Conservation (phyloP, 345 rosid genomes). For the Linum usitatissimum region DNA sequence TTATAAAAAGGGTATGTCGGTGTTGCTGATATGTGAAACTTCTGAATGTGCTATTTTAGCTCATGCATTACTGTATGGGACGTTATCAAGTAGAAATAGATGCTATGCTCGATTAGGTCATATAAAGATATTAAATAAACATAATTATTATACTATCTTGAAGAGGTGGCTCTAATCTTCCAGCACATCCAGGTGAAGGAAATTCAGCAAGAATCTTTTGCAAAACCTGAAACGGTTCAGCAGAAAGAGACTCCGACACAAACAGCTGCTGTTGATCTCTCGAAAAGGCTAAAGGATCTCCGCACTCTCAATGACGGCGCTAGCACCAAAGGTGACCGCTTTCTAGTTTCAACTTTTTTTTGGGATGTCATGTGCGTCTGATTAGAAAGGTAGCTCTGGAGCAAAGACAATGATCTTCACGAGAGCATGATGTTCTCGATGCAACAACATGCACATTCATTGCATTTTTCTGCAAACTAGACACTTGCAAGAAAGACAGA, state of each 20-base stretch:
- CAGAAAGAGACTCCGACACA: constrained; percentile 45
- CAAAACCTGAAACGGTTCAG: constrained; percentile 35
- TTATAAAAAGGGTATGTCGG: constrained; percentile 55
- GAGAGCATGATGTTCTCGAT: background rate
- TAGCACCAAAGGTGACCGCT: constrained; percentile 57
- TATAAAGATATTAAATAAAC: background rate
- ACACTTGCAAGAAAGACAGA: background rate
- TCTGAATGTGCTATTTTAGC: background rate
- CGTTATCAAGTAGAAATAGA: background rate
- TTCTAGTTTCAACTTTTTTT: background rate
- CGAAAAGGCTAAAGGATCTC: constrained; percentile 73
- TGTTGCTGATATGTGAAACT: background rate
- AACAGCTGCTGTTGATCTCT: constrained; percentile 70
- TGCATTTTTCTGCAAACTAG: background rate
- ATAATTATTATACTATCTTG: background rate
- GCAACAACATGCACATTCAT: background rate
- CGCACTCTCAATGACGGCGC: constrained; percentile 51
- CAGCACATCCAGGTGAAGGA: constrained; percentile 51
- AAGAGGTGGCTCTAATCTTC: background rate
- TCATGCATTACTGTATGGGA: background rate
- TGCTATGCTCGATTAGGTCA: background rate
- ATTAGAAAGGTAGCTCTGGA: no score
- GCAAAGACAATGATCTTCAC: background rate
- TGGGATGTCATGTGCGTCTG: no score
- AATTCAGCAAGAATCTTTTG: constrained; percentile 59